Percentiles rank a stretch among this genome's conserved stretches.
Evolutionary conservation across 2,329 filamentous ascomycete genomes (phyloP).

Genomic region (Xylariaceae sp.): DNA sequence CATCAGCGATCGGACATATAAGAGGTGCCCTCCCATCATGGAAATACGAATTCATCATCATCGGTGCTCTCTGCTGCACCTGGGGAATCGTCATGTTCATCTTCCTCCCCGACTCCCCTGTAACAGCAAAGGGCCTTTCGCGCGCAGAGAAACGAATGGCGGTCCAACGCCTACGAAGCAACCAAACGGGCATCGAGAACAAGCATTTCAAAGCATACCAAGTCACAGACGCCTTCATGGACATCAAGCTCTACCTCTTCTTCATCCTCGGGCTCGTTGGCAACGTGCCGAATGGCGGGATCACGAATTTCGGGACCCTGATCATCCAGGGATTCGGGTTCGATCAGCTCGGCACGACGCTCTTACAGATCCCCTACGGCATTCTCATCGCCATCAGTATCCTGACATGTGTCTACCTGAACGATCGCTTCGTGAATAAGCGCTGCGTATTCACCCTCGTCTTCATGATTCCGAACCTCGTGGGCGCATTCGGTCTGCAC

Average conservation of each 20-base stretch:
- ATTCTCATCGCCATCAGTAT: constrained; percentile 24
- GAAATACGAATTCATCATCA: constrained; percentile 40
- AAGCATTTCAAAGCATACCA: constrained; percentile 35
- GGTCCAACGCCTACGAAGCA: constrained; percentile 35
- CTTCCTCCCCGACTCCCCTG: constrained; percentile 46
- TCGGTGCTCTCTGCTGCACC: constrained; percentile 35
- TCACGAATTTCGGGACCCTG: constrained; percentile 53
- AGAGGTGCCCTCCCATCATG: constrained; percentile 43
- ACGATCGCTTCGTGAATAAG: constrained; percentile 22
- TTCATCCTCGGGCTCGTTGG: constrained; percentile 46
- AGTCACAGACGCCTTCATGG: constrained; percentile 35
- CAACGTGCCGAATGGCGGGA: constrained; percentile 52
- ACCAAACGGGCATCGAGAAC: constrained; percentile 37
- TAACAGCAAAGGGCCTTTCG: constrained; percentile 46
- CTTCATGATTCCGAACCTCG: constrained; percentile 48
- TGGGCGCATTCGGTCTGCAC: constrained; percentile 48
- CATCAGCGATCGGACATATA: constrained; percentile 43
- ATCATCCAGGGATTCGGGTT: constrained; percentile 55
- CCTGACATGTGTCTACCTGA: constrained; percentile 22
- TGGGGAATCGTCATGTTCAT: constrained; percentile 35
- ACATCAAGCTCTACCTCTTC: constrained; percentile 49
- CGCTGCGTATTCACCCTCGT: constrained; percentile 39
- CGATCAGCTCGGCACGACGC: constrained; percentile 46
- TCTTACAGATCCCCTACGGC: constrained; percentile 45
- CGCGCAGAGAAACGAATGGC: constrained; percentile 36